These are phyloP conservation scores for Kingdonia uniflora DNA, from an alignment of 164 flowering plant genomes.

Conservation along the genomic window DNA sequence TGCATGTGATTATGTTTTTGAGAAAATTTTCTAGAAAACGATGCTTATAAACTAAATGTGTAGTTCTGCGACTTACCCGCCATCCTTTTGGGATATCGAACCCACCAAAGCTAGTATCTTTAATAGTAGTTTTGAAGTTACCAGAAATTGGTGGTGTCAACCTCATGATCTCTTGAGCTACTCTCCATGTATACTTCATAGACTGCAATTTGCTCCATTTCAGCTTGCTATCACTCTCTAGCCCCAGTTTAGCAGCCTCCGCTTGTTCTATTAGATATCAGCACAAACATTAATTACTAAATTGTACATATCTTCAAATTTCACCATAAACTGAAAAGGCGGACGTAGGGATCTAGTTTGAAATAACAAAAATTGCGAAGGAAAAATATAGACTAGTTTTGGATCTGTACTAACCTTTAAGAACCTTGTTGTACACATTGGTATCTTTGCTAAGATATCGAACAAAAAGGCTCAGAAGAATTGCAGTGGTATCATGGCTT, in stretches of 20 bases:
- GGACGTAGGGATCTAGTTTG: too few species aligned
- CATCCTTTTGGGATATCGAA: constrained; percentile 26
- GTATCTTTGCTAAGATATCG: constrained; percentile 17
- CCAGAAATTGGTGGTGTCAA: constrained; percentile 17
- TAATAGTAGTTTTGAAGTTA: constrained; percentile 9
- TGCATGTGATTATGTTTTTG: too few species aligned
- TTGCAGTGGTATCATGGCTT: constrained; percentile 17
- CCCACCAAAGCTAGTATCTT: constrained; percentile 20
- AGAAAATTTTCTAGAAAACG: too few species aligned
- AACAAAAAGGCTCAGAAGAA: constrained; percentile 10
- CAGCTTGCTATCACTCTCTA: constrained; percentile 12
- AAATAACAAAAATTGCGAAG: too few species aligned
- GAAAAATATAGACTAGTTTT: too few species aligned
- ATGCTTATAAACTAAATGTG: too few species aligned
- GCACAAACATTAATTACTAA: not conserved
- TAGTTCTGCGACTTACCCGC: too few species aligned
- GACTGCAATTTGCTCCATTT: constrained; percentile 19
- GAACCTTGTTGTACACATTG: constrained; percentile 10
- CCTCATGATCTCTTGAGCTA: too few species aligned
- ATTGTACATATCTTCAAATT: not conserved
- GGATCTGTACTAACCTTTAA: constrained; percentile 13
- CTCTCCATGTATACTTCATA: constrained; percentile 24
- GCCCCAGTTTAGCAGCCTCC: constrained; percentile 5
- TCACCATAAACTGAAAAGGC: not conserved
- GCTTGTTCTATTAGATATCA: constrained; percentile 15